phyloP scores from a whole-genome alignment of 2,329 filamentous ascomycete species.

The Talaromyces sp. region DNA sequence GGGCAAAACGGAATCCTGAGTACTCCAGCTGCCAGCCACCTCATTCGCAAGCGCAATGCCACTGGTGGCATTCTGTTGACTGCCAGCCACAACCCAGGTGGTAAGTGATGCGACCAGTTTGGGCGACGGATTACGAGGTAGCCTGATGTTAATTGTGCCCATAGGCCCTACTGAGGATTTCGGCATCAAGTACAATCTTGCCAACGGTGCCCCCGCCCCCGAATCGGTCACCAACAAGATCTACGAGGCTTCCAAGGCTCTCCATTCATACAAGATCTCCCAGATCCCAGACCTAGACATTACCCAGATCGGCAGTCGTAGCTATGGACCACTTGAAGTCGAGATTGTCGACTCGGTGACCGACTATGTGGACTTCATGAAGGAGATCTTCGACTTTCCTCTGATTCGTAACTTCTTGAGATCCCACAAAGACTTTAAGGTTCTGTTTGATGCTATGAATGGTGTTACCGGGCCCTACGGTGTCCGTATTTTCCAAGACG shows the following conservation, averaged over 20 bases:
- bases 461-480: slow-evolving; percentile 96
- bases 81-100: slow-evolving; percentile 96
- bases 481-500: slow-evolving; percentile 88
- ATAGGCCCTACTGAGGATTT: slow-evolving; percentile 89
- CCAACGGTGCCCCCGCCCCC: slow-evolving; percentile 92
- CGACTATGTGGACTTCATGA: slow-evolving; percentile 92
- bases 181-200: slow-evolving; percentile 99
- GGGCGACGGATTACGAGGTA: not conserved
- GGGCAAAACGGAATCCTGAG: slow-evolving; percentile 95
- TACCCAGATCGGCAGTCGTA: slow-evolving; percentile 73
- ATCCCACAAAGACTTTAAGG: slow-evolving; percentile 85
- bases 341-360: slow-evolving; percentile 90
- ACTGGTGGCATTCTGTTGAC: slow-evolving; percentile 96
- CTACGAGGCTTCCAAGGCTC: slow-evolving; percentile 81
- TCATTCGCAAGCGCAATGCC: slow-evolving; percentile 91
- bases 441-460: slow-evolving; percentile 90
- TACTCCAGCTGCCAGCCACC: slow-evolving; percentile 90
- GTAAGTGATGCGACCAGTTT: slow-evolving; percentile 49
- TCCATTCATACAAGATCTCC: slow-evolving; percentile 88
- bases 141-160: not conserved
- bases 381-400: slow-evolving; percentile 97
- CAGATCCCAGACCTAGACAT: slow-evolving; percentile 85
- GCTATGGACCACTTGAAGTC: slow-evolving; percentile 81
- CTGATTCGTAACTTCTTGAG: slow-evolving; percentile 92
- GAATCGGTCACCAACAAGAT: slow-evolving; percentile 98